A percentile compares a stretch with the other conserved stretches of the same genome.
phyloP scores from a whole-genome alignment of 1,284 basidiomycete genomes.

The Hypsizygus ulmarius region DNA sequence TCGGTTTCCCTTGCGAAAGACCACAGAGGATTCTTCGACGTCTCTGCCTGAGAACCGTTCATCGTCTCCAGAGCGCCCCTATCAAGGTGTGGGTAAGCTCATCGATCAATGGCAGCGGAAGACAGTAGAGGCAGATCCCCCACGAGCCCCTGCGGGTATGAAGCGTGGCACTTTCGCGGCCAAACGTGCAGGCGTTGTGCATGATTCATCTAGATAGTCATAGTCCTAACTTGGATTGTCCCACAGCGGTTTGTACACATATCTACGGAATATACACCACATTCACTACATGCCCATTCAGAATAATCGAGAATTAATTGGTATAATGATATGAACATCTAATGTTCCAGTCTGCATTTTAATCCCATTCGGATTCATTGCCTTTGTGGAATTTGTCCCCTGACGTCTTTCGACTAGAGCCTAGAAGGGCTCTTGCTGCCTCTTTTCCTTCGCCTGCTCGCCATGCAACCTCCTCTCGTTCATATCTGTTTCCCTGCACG shows the following conservation, averaged over 20 bases:
- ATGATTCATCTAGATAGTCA: constrained; percentile 8
- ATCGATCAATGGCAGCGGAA: constrained; percentile 84
- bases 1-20: constrained; percentile 25
- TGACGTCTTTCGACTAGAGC: constrained; percentile 9
- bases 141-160: constrained; percentile 25
- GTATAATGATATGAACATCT: constrained; percentile 1
- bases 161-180: constrained; percentile 36
- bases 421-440: constrained; percentile 22
- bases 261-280: constrained; percentile 15
- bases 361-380: constrained; percentile 22
- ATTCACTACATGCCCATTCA: constrained; percentile 7
- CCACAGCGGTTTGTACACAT: constrained; percentile 17
- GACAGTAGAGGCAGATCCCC: constrained; percentile 54
- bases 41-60: constrained; percentile 35
- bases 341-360: background rate
- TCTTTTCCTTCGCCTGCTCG: constrained; percentile 25
- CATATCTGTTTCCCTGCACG: constrained; percentile 20
- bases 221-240: background rate
- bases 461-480: constrained; percentile 23
- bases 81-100: constrained; percentile 75
- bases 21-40: constrained; percentile 27
- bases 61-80: constrained; percentile 71
- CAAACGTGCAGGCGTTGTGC: constrained; percentile 41
- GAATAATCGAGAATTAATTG: constrained; percentile 3
- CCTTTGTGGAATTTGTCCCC: constrained; percentile 17